Evolutionary conservation across 352 stramenopile species (phyloP).

Genomic region (Phytophthora foliorum): DNA sequence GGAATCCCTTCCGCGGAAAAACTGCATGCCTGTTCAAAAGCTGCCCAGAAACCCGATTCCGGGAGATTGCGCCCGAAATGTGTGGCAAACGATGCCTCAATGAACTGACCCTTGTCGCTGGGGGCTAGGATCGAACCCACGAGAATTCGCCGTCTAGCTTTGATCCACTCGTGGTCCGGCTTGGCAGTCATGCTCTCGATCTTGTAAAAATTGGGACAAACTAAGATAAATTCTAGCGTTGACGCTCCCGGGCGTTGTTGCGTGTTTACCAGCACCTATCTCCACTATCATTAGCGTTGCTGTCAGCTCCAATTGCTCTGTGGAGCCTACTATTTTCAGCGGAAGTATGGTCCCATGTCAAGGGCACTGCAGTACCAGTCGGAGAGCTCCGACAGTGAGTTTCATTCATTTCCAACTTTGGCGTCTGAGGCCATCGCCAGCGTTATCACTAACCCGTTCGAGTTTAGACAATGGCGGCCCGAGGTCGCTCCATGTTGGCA

Average conservation of each 20-base stretch:
- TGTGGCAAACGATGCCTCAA: constrained; percentile 62
- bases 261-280: constrained; percentile 1
- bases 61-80: constrained; percentile 54
- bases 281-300: constrained; percentile 33
- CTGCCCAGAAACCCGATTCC: constrained; percentile 58
- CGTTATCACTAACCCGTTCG: constrained; percentile 12
- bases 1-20: constrained; percentile 35
- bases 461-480: constrained; percentile 19
- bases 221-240: not conserved
- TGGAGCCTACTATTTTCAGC: constrained; percentile 30
- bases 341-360: constrained; percentile 26
- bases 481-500: constrained; percentile 23
- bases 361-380: not conserved
- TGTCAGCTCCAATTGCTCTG: not conserved
- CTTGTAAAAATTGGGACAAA: not conserved
- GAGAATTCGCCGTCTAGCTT: constrained; percentile 47
- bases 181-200: constrained; percentile 17
- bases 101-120: constrained; percentile 49
- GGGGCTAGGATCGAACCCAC: constrained; percentile 51
- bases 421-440: constrained; percentile 3
- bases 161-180: constrained; percentile 39
- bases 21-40: constrained; percentile 64
- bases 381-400: constrained; percentile 7
- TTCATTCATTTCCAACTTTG: constrained; percentile 33
- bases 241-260: not conserved